phyloP scores from a whole-genome alignment of 2,329 filamentous ascomycete species.

The Akanthomyces dipterigenus region DNA sequence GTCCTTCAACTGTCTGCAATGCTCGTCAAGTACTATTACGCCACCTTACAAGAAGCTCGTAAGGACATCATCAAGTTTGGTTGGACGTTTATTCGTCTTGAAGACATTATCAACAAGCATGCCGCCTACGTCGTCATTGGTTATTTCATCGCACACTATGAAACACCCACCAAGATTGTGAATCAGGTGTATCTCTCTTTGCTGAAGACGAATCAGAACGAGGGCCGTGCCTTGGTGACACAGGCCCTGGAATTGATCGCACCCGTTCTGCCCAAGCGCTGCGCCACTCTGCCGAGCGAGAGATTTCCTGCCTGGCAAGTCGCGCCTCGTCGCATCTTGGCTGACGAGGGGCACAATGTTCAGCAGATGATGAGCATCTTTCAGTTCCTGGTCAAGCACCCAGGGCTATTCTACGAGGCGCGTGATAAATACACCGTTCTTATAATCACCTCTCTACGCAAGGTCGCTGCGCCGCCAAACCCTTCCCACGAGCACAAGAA shows the following conservation, averaged over 20 bases:
- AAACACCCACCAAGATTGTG: slow-evolving; percentile 93
- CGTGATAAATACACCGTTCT: slow-evolving; percentile 84
- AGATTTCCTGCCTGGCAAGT: slow-evolving; percentile 81
- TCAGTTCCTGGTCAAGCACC: slow-evolving; percentile 89
- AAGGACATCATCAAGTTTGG: slow-evolving; percentile 99
- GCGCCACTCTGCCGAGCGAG: slow-evolving; percentile 60
- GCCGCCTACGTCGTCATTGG: slow-evolving; percentile 94
- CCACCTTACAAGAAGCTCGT: slow-evolving; percentile 78
- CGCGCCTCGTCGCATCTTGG: slow-evolving; percentile 81
- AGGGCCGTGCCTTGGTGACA: slow-evolving; percentile 84
- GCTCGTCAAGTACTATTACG: slow-evolving; percentile 89
- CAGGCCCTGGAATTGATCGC: slow-evolving; percentile 92
- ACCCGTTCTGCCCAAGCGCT: slow-evolving; percentile 84
- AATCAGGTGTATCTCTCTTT: slow-evolving; percentile 91
- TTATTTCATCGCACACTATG: slow-evolving; percentile 96
- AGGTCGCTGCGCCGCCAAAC: slow-evolving; percentile 77
- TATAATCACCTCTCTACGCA: slow-evolving; percentile 82
- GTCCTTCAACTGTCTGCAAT: slow-evolving; percentile 90
- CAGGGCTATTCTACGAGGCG: slow-evolving; percentile 89
- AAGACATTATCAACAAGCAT: slow-evolving; percentile 98
- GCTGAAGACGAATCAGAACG: slow-evolving; percentile 87
- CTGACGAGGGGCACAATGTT: slow-evolving; percentile 89
- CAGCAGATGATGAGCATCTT: slow-evolving; percentile 97
- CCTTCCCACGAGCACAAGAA: slow-evolving; percentile 89
- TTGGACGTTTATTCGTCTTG: slow-evolving; percentile 97